Base-by-base conservation (phyloP, 2,329 filamentous ascomycete genomes). In the Lanzia echinophila region DNA sequence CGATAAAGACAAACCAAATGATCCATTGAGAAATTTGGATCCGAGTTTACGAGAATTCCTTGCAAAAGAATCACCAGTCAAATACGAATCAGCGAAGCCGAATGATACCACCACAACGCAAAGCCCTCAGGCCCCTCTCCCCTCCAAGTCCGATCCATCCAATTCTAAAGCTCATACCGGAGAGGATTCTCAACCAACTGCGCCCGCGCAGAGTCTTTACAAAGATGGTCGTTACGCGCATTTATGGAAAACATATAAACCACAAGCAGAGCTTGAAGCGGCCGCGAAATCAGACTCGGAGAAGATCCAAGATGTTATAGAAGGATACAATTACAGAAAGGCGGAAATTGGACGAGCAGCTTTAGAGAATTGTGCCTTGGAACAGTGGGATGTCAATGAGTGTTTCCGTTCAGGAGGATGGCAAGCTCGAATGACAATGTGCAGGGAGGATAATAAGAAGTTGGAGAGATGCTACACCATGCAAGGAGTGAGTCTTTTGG, bases 381-480 rank as follows among this genome's bases (percentile, higher is more conserved):
- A 95, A 68, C 90, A 96, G 73, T 78, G 89, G 67, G 85, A 86
- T 55, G 86, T 95, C 75, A 83, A 85, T 56, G 78, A 86, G 46
- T 99, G 94, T 75, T 94, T 94, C 77, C 79, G 80, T 64, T 76
- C 78, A 52, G 91, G 91, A 28, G 79, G 76, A 47, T 82, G 82
- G 75, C 71, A 73, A 64, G 82, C 87, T 60, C 79, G 81, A 61
- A 73, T 92, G 70, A 90, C 85, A 36, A 81, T 96, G 82, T 99
- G 94, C 69, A 78, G 84, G 39, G 77, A 82, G 53, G 84, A 96
- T 73, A 87, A 89, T 64, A 78, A 76, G 62, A 81, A 77, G 58
- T 91, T 96, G 66, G 87, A 94, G 67, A 79, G 87, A 61, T 99
- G 94, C 73, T 96, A 94, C 69, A 85, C 79, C 51, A 90, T 91